Evolutionary conservation across 2,329 filamentous ascomycete genomes (phyloP), one percentile per base, ranked within the genome.

Genomic region (Exophiala phaeomuriformis): DNA sequence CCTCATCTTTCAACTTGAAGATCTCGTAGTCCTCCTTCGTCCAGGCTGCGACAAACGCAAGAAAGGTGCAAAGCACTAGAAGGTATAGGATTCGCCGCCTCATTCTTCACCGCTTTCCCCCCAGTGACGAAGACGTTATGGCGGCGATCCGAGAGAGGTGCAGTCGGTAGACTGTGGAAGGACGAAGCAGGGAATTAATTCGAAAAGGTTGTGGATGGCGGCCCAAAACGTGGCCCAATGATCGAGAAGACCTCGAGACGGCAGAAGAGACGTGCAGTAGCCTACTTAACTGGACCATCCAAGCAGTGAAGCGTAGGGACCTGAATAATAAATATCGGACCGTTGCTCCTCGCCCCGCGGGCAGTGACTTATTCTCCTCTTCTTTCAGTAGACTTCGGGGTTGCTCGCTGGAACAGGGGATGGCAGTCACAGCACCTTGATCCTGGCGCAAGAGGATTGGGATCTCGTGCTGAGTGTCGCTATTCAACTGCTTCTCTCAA

Each of bases 21-120:
- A 98, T 97, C 74, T 98, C 93, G 68, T 94, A 89, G 73, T 98
- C 93, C 79, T 95, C 88, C 72, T 93, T 93, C 53, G 82, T 83
- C 88, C 90, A 95, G 44, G 88, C 88, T 47, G 83, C 80, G 55
- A 80, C 80, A 58, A 90, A 71, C 37, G 82, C 77, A 56, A 79
- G 80, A 61, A 89, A 72, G 63, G 85, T 72, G 73, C 82, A 81
- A 69, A 88, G 72, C 69, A 87, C 77, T 62, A 91, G 65, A 49
- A 85, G 78, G 64, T 87, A 73, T 63, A 83, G 73, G 57, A 71
- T 65, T 54, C 81, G 76, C 64, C 83, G 72, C 79, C 79, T 90
- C 88, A 94, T 94, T 72, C 82, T 66, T 54, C 53, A n/a, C 52
- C 43, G 50, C 46, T 43, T 51, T 50, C 41, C 45, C 52, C 41